Evolutionary conservation across 106 monocot species (phyloP).

Genomic region (Dendrobium catenatum): DNA sequence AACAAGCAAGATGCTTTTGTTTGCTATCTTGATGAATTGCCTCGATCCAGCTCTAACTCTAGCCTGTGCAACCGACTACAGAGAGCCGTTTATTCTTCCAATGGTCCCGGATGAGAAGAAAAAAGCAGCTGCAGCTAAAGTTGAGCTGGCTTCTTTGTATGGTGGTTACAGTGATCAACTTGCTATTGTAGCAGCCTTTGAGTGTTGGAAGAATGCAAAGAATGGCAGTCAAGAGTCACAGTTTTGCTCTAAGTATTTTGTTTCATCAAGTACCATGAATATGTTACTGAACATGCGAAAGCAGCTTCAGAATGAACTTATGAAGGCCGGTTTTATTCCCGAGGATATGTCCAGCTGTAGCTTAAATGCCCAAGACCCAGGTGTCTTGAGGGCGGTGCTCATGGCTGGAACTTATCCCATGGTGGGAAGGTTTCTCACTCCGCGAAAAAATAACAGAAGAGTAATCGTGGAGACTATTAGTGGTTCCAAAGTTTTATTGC

Average conservation of each 20-base stretch:
- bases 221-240: constrained; percentile 47
- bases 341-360: constrained; percentile 52
- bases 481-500: constrained; percentile 76
- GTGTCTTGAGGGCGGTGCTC: constrained; percentile 79
- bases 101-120: constrained; percentile 78
- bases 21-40: constrained; percentile 94
- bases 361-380: constrained; percentile 77
- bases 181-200: constrained; percentile 79
- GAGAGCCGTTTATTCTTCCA: constrained; percentile 85
- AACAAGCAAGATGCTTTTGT: constrained; percentile 89
- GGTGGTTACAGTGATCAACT: constrained; percentile 94
- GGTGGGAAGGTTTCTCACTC: constrained; percentile 75
- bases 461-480: constrained; percentile 61
- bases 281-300: constrained; percentile 76
- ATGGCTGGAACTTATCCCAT: constrained; percentile 80
- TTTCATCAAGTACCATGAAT: constrained; percentile 75
- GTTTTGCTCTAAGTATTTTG: constrained; percentile 79
- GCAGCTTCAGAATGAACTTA: constrained; percentile 73
- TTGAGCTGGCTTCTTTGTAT: constrained; percentile 76
- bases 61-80: constrained; percentile 76
- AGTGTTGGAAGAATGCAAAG: constrained; percentile 85
- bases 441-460: constrained; percentile 32
- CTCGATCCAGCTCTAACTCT: constrained; percentile 93
- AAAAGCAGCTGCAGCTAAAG: constrained; percentile 58
- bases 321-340: constrained; percentile 65